phyloP scores from a whole-genome alignment of 805 yeast species.

The Lipomyces starkeyi region DNA sequence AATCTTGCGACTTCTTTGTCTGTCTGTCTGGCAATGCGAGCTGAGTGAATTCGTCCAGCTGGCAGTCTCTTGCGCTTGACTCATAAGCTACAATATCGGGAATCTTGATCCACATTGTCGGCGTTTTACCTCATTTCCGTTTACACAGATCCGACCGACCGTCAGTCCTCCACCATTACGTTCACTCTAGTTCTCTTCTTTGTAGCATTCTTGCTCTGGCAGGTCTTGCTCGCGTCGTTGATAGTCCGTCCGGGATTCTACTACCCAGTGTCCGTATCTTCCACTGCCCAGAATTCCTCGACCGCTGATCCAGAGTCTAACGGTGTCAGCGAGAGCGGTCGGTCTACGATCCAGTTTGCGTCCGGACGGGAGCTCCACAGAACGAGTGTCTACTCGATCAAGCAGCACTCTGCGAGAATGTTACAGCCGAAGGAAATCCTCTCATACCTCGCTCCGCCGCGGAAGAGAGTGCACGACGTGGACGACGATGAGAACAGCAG shows the following conservation, averaged over 20 bases:
- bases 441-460: conserved; percentile 11
- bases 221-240: conserved; percentile 32
- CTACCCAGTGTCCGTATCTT: neutral
- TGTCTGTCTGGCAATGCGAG: neutral
- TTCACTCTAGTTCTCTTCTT: conserved; percentile 26
- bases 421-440: neutral
- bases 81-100: neutral
- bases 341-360: conserved; percentile 6
- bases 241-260: conserved; percentile 33
- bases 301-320: neutral
- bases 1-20: neutral
- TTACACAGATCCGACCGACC: conserved; percentile 7
- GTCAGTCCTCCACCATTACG: conserved; percentile 22
- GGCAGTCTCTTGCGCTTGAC: neutral
- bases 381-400: conserved; percentile 9
- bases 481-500: neutral
- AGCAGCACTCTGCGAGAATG: neutral
- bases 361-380: conserved; percentile 7
- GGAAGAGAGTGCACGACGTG: neutral
- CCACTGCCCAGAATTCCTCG: neutral
- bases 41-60: neutral
- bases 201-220: conserved; percentile 36
- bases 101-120: neutral
- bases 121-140: neutral
- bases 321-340: conserved; percentile 5